Base-by-base conservation (phyloP, 169 alveolate species). In the Perkinsus olseni region DNA sequence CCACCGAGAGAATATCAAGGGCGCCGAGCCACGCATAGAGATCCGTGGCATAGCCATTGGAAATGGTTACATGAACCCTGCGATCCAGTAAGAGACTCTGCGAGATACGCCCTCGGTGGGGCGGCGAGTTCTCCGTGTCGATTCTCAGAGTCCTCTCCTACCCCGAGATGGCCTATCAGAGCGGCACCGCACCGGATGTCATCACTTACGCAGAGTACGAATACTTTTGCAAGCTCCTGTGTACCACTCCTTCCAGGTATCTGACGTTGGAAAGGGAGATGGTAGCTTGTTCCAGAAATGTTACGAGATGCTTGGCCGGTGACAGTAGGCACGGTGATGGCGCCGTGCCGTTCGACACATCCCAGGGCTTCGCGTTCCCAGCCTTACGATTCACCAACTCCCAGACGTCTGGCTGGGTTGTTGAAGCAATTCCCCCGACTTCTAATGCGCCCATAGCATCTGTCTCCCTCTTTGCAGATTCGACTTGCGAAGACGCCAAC, bases 21-120 rank as follows among this genome's bases (percentile, higher is more conserved):
- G 39, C 36, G 93, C 93, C 92, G 91, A 74, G 94, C 91, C 36
- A 91, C 82, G 31, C 92, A 93, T 93, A 74, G 94, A 93, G 94
- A 4, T 62, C 17, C 82, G 82, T 62, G 82, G 82, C 13, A 8
- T 62, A 3, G 82, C 82, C 0, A 62, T 62, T 24, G 82, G 82
- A 24, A 62, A 62, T 62, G 82, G 82, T 0, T 62, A 24, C 31
- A 62, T 62, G 82, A 62, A 62, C 8, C 31, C 82, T 24, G 82
- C 82, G 1, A 28, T 62, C 34, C 82, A 62, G 82, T 62, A 24
- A 24, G 11, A 6, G 82, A 6, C 31, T 24, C 82, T 21, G 28
- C 31, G 34, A n/a, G n/a, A n/a, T n/a, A n/a, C n/a, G n/a, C n/a
- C n/a, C n/a, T 13, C 1, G 82, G 1, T 4, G 82, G 1, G 36